phyloP scores from a whole-genome alignment of 2,329 filamentous ascomycete genomes.

The Alternaria ventricosa region DNA sequence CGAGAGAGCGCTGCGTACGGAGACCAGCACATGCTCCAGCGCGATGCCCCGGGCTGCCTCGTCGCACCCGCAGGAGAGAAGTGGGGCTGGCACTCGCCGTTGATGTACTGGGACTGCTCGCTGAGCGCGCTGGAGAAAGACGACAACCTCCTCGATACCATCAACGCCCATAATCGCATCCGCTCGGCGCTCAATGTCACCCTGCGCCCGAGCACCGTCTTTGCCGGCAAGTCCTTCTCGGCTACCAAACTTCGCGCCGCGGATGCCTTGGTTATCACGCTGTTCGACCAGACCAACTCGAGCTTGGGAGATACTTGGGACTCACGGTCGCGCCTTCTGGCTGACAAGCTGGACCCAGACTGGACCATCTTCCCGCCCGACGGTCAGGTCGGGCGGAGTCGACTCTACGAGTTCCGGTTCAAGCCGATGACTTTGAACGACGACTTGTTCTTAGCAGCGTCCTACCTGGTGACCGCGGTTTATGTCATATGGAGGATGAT shows the following conservation, averaged over 20 bases:
- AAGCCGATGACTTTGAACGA: constrained; percentile 74
- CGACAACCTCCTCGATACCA: constrained; percentile 68
- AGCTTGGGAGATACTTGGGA: constrained; percentile 72
- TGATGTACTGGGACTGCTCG: constrained; percentile 80
- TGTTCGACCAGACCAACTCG: constrained; percentile 72
- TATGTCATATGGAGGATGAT: constrained; percentile 73
- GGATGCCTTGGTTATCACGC: constrained; percentile 78
- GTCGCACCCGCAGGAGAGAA: constrained; percentile 61
- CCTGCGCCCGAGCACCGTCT: constrained; percentile 77
- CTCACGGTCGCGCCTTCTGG: constrained; percentile 61
- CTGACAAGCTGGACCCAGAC: constrained; percentile 56
- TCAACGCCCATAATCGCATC: constrained; percentile 68
- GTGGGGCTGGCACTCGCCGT: constrained; percentile 83
- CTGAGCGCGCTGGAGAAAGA: constrained; percentile 66
- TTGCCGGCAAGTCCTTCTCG: constrained; percentile 79
- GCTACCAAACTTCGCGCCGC: constrained; percentile 71
- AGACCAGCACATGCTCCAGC: constrained; percentile 6
- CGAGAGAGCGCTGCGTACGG: neutral
- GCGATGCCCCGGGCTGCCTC: constrained; percentile 30
- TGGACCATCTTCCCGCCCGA: constrained; percentile 72
- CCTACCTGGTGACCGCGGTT: constrained; percentile 67
- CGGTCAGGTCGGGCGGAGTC: constrained; percentile 61
- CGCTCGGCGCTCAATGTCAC: constrained; percentile 75
- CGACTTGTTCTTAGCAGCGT: constrained; percentile 66
- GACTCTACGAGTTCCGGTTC: constrained; percentile 80